Conservation (phyloP, 1,284 basidiomycete species). For the Ganoderma sinense region DNA sequence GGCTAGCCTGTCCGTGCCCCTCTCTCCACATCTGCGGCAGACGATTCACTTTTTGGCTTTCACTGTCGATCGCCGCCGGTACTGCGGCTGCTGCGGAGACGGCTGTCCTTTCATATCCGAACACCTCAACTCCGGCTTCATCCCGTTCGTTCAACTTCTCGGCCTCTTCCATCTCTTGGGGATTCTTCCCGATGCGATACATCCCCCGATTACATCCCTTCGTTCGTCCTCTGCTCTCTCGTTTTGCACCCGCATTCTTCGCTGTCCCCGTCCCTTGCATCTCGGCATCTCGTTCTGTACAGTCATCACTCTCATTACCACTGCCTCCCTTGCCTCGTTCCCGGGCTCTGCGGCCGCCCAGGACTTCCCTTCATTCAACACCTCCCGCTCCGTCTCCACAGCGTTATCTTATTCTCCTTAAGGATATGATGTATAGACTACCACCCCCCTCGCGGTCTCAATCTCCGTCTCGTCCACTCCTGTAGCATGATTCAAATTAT, state of each 20-base stretch:
- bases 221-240: not conserved
- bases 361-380: not conserved
- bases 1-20: not conserved
- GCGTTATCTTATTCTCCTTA: not conserved
- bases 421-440: not conserved
- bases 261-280: not conserved
- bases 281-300: not conserved
- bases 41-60: constrained; percentile 2
- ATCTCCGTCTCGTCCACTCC: not conserved
- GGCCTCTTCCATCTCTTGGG: not conserved
- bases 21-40: not conserved
- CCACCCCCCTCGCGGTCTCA: not conserved
- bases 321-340: not conserved
- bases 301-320: not conserved
- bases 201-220: not conserved
- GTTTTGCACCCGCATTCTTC: not conserved
- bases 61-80: not conserved
- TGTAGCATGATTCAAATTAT: constrained; percentile 5
- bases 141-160: not conserved
- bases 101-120: not conserved
- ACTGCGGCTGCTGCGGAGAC: not conserved
- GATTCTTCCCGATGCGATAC: not conserved
- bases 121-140: not conserved
- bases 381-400: not conserved
- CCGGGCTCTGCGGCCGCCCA: not conserved